Evolutionary conservation across 2,329 filamentous ascomycete species (phyloP).

Genomic region (Verticillium klebahnii): DNA sequence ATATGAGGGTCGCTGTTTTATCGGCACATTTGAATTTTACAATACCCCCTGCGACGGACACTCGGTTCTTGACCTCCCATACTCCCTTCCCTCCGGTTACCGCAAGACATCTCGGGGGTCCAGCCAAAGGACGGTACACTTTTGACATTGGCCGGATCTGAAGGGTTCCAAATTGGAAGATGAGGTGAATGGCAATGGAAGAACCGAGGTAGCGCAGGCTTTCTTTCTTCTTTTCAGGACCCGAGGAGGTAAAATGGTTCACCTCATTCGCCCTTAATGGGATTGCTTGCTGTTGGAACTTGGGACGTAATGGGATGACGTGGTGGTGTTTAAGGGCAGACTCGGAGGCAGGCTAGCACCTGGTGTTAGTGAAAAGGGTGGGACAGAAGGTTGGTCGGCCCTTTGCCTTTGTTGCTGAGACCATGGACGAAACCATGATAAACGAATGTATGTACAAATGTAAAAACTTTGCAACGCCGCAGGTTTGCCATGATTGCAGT

Average conservation of each 20-base stretch:
- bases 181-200: slow-evolving; percentile 5
- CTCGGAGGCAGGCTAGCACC: neutral
- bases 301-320: neutral
- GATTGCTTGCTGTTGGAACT: neutral
- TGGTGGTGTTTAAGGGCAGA: neutral
- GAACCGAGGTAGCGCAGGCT: slow-evolving; percentile 1
- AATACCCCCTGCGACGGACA: slow-evolving; percentile 32
- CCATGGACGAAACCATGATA: neutral
- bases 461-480: neutral
- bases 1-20: neutral
- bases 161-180: slow-evolving; percentile 1
- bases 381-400: neutral
- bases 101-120: neutral
- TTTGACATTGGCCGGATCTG: slow-evolving; percentile 2
- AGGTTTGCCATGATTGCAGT: neutral
- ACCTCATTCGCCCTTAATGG: slow-evolving; percentile 21
- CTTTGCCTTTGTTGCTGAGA: neutral
- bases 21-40: slow-evolving; percentile 35
- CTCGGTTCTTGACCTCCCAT: slow-evolving; percentile 11
- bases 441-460: slow-evolving; percentile 1
- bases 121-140: neutral
- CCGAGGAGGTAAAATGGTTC: slow-evolving; percentile 28
- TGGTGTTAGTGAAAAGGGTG: neutral
- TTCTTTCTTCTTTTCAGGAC: slow-evolving; percentile 10
- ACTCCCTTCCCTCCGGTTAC: slow-evolving; percentile 15